These are phyloP conservation scores for Tirmania nivea DNA, from an alignment of 495 filamentous ascomycete species.

Conservation along the genomic window DNA sequence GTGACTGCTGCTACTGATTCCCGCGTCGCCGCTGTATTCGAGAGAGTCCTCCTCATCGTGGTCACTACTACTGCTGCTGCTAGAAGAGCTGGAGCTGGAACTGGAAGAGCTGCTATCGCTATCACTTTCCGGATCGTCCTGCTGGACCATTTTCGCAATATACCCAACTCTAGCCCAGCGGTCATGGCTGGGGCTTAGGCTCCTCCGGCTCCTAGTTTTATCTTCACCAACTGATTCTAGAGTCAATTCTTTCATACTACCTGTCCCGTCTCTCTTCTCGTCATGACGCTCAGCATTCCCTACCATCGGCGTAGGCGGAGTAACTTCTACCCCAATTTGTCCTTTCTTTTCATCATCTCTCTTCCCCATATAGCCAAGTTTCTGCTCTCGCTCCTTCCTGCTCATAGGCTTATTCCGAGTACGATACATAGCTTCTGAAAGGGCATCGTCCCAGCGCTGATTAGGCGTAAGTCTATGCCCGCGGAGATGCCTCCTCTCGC, in stretches of 20 bases:
- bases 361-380: conserved; percentile 18
- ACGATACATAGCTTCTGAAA: not conserved
- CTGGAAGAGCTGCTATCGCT: conserved; percentile 4
- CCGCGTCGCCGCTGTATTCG: not conserved
- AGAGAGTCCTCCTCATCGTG: conserved; percentile 11
- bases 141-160: conserved; percentile 44
- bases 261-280: not conserved
- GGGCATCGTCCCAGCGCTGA: conserved; percentile 14
- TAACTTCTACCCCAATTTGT: not conserved
- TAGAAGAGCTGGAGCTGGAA: not conserved
- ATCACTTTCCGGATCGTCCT: conserved; percentile 9
- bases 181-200: conserved; percentile 22
- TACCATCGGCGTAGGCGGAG: not conserved
- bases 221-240: not conserved
- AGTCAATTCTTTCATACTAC: not conserved
- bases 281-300: not conserved
- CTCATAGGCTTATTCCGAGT: conserved; percentile 1
- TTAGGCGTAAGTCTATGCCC: conserved; percentile 11
- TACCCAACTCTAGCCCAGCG: conserved; percentile 55
- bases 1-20: too few species aligned
- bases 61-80: conserved; percentile 13
- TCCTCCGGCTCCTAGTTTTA: not conserved
- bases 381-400: not conserved
- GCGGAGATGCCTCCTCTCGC: conserved; percentile 12
- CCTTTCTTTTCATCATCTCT: not conserved